Base-by-base conservation (phyloP, 2,329 filamentous ascomycete species). In the Ophiocordyceps unilateralis region DNA sequence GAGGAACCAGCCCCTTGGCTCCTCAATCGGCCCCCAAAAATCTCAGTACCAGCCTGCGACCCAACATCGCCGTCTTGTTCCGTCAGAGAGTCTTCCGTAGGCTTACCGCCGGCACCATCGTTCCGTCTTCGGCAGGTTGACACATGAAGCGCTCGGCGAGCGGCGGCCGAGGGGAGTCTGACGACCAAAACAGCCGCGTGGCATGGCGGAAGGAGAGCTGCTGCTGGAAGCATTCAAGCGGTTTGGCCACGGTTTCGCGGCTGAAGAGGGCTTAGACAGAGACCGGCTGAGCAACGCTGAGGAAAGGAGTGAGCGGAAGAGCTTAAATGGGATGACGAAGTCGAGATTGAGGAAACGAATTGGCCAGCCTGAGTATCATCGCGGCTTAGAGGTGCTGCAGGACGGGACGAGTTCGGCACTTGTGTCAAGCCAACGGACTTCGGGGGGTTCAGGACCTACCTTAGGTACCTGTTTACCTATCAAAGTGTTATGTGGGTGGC, bases 61-160 rank as follows among this genome's bases (percentile, higher is more conserved):
- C 59, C 57, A 12, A 45, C 24, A 21, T 56, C 51, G 23, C 53
- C 55, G 22, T 56, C 54, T 21, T 58, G 51, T 39, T 48, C 47
- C 14, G 51, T 45, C 12, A 48, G 32, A 8, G 54, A 50, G 39
- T 56, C 54, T 6, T 55, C 51, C 8, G 44, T 45, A 4, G 57
- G 57, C 32, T 54, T 58, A n/a, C 49, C 50, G 17, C 53, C 52
- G 43, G 45, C 14, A 23, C 47, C 51, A 23, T 44, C 32, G 32
- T 36, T 36, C 17, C 32, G n/a, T 10, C 32, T 36, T 19, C 32
- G 32, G 17, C 10, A 19, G 32, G 6, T 17, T 19, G 32, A 36
- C 7, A 19, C 14, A 7, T 36, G 32, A 20, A 36, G 17, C 11
- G 32, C n/a, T 19, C 32, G 32, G 19, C 32, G 17, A 4, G 32